Evolutionary conservation across 169 alveolate genomes (phyloP), one percentile per base, ranked within the genome.

Genomic region (Perkinsus olseni): DNA sequence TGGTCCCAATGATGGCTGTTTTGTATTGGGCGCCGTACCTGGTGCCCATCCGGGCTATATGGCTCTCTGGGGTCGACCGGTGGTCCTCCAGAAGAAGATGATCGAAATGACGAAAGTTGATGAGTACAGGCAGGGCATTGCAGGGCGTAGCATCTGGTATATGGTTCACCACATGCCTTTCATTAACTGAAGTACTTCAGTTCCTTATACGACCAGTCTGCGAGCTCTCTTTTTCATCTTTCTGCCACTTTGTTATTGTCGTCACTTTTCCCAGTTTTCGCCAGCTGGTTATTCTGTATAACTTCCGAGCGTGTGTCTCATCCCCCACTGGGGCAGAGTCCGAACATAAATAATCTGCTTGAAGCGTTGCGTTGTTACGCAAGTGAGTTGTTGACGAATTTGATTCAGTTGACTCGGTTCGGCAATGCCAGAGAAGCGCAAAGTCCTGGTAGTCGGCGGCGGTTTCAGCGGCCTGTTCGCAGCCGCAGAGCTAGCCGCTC

Each of bases 11-110:
- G 95, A 94, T 37, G 95, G 94, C 37, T 92, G 94, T 48, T 40
- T 62, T 91, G 91, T 92, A 40, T 74, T 92, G 45, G 95, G 92
- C n/a, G 95, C 95, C 38, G 93, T 92, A 74, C 91, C 92, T 39
- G 91, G 91, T 39, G 90, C 93, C 82, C 51, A 74, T 39, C 91
- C 93, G 24, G 95, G 95, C 74, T 74, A 40, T 74, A 82, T 93
- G 95, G 93, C 92, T 38, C 92, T 92, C 48, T 94, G 95, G 95
- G 93, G 95, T 74, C 74, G 93, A 91, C 95, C 95, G 0, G 93
- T 93, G 24, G 95, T 94, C 36, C 39, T 94, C 24, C 95, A 94
- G 94, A 94, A 94, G 94, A 94, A 94, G 95, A 37, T 94, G 50
- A 94, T 94, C 48, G 95, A 94, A 38, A 94, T 94, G 92, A 94